Evolutionary conservation across 768 basidiomycete genomes (phyloP).

Genomic region (Omphalotus guepiniiformis): DNA sequence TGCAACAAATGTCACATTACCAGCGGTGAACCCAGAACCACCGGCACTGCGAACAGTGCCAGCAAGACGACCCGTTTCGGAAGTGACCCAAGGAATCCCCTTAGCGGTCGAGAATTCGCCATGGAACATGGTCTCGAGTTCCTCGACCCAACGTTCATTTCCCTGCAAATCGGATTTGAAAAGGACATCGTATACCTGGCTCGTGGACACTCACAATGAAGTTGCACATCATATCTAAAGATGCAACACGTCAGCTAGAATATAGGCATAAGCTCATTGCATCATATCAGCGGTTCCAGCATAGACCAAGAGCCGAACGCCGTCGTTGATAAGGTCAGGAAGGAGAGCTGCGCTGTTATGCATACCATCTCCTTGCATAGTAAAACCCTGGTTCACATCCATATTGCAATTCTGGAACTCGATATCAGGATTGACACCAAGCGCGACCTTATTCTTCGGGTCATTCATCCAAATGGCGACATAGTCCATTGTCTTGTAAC

Average conservation of each 20-base stretch:
- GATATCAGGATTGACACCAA: slow-evolving; percentile 62
- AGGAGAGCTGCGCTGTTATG: slow-evolving; percentile 78
- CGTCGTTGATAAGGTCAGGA: slow-evolving; percentile 76
- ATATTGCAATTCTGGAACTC: slow-evolving; percentile 72
- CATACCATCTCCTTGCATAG: slow-evolving; percentile 80
- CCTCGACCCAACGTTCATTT: slow-evolving; percentile 71
- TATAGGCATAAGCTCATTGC: too few species aligned
- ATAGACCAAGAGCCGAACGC: slow-evolving; percentile 83
- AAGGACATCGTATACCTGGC: not conserved
- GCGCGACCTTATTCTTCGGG: slow-evolving; percentile 67
- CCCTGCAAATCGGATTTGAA: slow-evolving; percentile 37
- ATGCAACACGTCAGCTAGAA: not conserved
- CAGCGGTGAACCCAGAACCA: slow-evolving; percentile 57
- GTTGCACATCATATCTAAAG: slow-evolving; percentile 83
- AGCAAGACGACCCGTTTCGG: slow-evolving; percentile 46
- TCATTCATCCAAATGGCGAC: slow-evolving; percentile 88
- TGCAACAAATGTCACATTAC: slow-evolving; percentile 81
- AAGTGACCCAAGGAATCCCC: slow-evolving; percentile 53
- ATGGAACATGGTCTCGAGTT: slow-evolving; percentile 57
- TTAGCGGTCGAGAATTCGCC: slow-evolving; percentile 51
- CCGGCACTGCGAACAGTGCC: slow-evolving; percentile 74
- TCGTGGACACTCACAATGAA: slow-evolving; percentile 46
- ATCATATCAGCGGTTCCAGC: slow-evolving; percentile 80
- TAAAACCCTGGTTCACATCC: slow-evolving; percentile 79
- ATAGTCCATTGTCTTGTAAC: slow-evolving; percentile 81